A percentile compares a stretch with the other conserved stretches of the same genome.
Conservation (phyloP, 2,329 filamentous ascomycete genomes). For the Venturia asperata region DNA sequence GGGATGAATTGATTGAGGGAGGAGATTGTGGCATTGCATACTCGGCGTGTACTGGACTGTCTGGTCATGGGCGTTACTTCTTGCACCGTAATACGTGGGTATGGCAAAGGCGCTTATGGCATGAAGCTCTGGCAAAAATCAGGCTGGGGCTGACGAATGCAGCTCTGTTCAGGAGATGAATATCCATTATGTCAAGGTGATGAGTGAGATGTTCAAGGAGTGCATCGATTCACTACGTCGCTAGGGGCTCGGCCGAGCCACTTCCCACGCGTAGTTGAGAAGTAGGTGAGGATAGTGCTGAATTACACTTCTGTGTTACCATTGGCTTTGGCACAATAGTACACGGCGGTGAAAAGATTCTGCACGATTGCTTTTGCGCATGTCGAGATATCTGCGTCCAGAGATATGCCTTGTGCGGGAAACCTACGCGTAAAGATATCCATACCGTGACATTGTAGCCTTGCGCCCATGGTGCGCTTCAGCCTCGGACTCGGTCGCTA, state of each 20-base stretch:
- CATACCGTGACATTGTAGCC: too few species aligned
- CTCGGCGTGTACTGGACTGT: not conserved
- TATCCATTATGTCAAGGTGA: not conserved
- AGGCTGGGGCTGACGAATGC: not conserved
- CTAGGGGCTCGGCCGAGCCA: not conserved
- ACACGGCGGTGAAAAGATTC: not conserved
- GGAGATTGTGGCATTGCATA: not conserved
- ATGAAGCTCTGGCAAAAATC: not conserved
- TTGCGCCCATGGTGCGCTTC: too few species aligned
- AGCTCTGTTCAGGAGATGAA: not conserved
- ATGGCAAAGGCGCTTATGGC: not conserved
- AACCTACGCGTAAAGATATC: too few species aligned
- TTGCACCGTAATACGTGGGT: not conserved
- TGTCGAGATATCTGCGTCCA: too few species aligned
- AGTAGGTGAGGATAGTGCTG: not conserved
- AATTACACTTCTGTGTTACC: not conserved
- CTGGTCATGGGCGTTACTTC: not conserved
- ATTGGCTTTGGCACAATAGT: not conserved
- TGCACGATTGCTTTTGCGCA: not conserved
- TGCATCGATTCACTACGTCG: not conserved
- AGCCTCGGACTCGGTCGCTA: too few species aligned
- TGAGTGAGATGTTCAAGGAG: not conserved
- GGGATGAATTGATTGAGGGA: not conserved
- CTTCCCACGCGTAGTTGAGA: not conserved
- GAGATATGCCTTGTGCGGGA: too few species aligned